Conservation (phyloP, 805 yeast genomes). For the Ogataea thermomethanolica region DNA sequence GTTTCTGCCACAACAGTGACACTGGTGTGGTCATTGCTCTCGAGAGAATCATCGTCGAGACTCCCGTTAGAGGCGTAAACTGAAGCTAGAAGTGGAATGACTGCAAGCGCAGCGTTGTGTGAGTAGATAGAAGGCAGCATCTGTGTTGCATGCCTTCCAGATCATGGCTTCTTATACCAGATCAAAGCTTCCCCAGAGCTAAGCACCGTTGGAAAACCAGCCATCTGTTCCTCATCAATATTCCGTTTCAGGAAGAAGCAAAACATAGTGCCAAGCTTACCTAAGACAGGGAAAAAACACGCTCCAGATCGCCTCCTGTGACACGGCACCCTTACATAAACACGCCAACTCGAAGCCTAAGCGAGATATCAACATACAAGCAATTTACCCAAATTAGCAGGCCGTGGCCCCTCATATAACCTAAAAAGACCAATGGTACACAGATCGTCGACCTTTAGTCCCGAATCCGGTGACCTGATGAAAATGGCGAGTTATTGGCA, state of each 20-base stretch:
- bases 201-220: conserved; percentile 11
- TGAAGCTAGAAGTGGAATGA: conserved; percentile 10
- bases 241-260: conserved; percentile 16
- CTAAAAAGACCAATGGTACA: neutral
- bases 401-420: neutral
- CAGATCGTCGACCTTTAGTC: neutral
- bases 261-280: conserved; percentile 8
- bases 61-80: conserved; percentile 17
- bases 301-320: conserved; percentile 4
- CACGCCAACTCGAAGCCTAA: neutral
- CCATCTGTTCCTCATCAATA: conserved; percentile 16
- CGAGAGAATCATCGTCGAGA: conserved; percentile 11
- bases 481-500: conserved; percentile 1
- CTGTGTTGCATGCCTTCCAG: neutral
- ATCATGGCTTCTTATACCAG: conserved; percentile 4
- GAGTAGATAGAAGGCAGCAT: conserved; percentile 14
- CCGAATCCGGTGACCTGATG: neutral
- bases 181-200: neutral
- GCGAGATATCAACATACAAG: neutral
- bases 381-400: no score
- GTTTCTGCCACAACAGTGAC: conserved; percentile 1
- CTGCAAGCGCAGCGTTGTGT: conserved; percentile 12
- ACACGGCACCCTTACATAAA: conserved; percentile 4
- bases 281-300: neutral
- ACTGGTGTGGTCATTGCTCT: neutral